Conservation (phyloP, 2,329 filamentous ascomycete genomes). For the Rhinocladiella similis region DNA sequence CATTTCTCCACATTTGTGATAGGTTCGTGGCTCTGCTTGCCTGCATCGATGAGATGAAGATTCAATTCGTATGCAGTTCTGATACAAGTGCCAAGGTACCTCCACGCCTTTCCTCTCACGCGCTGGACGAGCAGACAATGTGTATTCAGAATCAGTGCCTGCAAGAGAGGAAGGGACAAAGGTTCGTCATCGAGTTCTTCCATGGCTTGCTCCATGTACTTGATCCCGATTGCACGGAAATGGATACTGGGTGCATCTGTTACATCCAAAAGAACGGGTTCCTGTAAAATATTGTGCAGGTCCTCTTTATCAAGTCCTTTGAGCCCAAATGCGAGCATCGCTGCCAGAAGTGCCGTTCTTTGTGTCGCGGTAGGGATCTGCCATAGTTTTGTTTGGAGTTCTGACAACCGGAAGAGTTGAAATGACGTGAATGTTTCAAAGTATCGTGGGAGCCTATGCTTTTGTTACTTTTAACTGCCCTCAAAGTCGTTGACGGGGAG, state of each 20-base stretch:
- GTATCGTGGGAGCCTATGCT: constrained; percentile 2
- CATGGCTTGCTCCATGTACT: constrained; percentile 33
- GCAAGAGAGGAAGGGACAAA: constrained; percentile 38
- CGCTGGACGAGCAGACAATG: constrained; percentile 38
- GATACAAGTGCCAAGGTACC: constrained; percentile 33
- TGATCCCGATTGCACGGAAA: constrained; percentile 30
- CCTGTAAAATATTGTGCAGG: neutral
- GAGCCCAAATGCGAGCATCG: constrained; percentile 34
- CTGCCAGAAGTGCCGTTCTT: constrained; percentile 32
- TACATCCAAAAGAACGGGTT: constrained; percentile 19
- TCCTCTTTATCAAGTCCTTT: constrained; percentile 2
- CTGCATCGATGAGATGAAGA: constrained; percentile 33
- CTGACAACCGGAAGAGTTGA: constrained; percentile 34
- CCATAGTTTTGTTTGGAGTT: constrained; percentile 31
- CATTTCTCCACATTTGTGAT: constrained; percentile 23
- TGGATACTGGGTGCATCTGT: constrained; percentile 21
- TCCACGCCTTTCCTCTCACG: constrained; percentile 40
- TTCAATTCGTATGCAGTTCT: constrained; percentile 38
- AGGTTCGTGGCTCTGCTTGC: neutral
- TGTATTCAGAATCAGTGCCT: constrained; percentile 38
- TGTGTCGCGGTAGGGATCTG: constrained; percentile 23
- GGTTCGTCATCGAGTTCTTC: constrained; percentile 35
- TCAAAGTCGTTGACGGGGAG: too few relatives aligned
- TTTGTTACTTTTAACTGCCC: neutral
- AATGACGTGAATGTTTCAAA: constrained; percentile 37